Conservation (phyloP, 441 rosid species). For the Dalechampia spathulata region DNA sequence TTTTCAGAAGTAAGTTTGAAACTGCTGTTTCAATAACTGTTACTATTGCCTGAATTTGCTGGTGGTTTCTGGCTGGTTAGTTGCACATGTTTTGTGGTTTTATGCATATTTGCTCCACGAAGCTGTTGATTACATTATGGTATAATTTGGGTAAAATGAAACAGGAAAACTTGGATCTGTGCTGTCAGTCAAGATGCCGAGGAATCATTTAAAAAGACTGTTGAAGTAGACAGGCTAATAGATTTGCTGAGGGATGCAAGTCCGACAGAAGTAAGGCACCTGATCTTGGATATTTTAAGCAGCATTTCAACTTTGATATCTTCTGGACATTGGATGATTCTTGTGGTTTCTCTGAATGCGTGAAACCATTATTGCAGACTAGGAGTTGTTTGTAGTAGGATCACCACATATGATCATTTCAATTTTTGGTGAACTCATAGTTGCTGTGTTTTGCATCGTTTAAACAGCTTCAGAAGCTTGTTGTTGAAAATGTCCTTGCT, state of each 20-base stretch:
- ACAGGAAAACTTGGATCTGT: slow-evolving; percentile 85
- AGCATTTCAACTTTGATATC: not conserved
- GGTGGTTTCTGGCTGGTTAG: no score
- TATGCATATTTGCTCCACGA: not conserved
- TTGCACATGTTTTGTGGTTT: not conserved
- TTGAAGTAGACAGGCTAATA: slow-evolving; percentile 71
- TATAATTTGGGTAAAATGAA: slow-evolving; percentile 49
- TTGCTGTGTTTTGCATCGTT: slow-evolving; percentile 13
- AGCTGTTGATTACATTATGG: slow-evolving; percentile 34
- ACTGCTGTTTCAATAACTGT: no score
- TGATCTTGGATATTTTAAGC: not conserved
- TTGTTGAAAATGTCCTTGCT: slow-evolving; percentile 79
- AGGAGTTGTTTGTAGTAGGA: not conserved
- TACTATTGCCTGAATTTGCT: no score
- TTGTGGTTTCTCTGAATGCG: not conserved
- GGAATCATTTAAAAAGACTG: slow-evolving; percentile 86
- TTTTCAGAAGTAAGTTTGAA: no score
- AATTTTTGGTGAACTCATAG: not conserved
- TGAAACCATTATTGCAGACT: not conserved
- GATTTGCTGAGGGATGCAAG: slow-evolving; percentile 69
- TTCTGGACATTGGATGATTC: not conserved
- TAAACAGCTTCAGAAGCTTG: slow-evolving; percentile 76
- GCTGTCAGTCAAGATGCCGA: slow-evolving; percentile 79
- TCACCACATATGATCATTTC: not conserved
- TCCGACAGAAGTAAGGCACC: slow-evolving; percentile 53